Conservation (phyloP, 805 yeast species). For the Lipomyces spencermartinsiae region DNA sequence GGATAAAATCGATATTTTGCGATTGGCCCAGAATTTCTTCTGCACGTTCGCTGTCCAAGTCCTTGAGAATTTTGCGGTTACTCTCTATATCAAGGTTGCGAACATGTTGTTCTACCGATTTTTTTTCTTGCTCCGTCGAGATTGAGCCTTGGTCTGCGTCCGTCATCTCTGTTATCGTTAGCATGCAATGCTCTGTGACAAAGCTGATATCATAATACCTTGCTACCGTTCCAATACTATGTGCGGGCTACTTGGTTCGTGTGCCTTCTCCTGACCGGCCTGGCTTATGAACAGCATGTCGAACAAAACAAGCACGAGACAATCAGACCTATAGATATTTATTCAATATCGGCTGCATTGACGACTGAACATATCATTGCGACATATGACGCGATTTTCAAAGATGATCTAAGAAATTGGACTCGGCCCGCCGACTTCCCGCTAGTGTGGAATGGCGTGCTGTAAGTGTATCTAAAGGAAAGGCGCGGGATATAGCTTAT, state of each 20-base stretch:
- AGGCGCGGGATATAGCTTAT: not conserved
- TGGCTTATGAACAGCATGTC: not conserved
- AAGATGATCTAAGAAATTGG: not conserved
- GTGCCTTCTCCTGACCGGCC: conserved; percentile 2
- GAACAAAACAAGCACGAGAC: not conserved
- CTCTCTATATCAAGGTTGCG: conserved; percentile 3
- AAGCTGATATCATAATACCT: not conserved
- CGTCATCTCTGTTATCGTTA: not conserved
- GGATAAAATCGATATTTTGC: conserved; percentile 47
- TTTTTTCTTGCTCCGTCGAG: not conserved
- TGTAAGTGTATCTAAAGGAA: too few relatives aligned
- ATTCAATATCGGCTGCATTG: not conserved
- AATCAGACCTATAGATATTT: not conserved
- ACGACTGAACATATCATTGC: not conserved
- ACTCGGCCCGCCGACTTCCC: not conserved
- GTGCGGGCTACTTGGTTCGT: not conserved
- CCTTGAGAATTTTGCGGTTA: conserved; percentile 1
- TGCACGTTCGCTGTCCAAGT: conserved; percentile 8
- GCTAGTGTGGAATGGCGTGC: not conserved
- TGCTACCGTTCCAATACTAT: conserved; percentile 3
- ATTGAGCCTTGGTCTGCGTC: conserved; percentile 3
- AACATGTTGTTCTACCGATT: conserved; percentile 1
- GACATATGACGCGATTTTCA: conserved; percentile 6
- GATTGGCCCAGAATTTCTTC: conserved; percentile 27
- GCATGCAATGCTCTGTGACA: not conserved